Evolutionary conservation across 345 rosid species (phyloP).

Genomic region (Eucalyptus paniculata): DNA sequence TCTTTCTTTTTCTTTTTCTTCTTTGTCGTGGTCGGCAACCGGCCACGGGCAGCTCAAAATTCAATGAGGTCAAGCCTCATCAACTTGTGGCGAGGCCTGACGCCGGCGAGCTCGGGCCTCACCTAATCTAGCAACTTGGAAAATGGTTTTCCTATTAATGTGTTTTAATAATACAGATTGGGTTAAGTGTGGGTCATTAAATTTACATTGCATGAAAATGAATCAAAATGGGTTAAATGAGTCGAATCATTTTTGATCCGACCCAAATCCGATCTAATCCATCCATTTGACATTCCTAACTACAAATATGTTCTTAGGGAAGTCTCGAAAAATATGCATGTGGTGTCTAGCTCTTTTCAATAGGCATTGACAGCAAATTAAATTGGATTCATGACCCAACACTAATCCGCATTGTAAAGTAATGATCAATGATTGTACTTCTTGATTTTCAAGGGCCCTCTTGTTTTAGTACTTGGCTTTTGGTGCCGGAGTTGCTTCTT

Average conservation of each 20-base stretch:
- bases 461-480: background rate
- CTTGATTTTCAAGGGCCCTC: background rate
- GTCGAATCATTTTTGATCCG: fast-evolving
- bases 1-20: no score
- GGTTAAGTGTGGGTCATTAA: no score
- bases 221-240: no score
- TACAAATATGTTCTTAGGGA: constrained; percentile 1
- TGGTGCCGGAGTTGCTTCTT: background rate
- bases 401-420: background rate
- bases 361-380: background rate
- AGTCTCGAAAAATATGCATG: constrained; percentile 24
- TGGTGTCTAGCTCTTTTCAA: background rate
- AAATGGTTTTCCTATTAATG: no score
- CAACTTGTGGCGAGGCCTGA: fast-evolving
- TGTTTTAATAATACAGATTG: no score
- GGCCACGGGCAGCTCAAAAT: fast-evolving
- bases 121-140: no score
- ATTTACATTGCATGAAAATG: no score
- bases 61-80: fast-evolving
- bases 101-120: fast-evolving
- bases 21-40: fast-evolving
- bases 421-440: background rate
- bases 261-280: no score
- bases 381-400: background rate
- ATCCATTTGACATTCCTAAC: no score